Percentiles rank a stretch among this genome's conserved stretches.
Evolutionary conservation across 1,139 yeast species (phyloP).

Genomic region (Diutina siamensis): DNA sequence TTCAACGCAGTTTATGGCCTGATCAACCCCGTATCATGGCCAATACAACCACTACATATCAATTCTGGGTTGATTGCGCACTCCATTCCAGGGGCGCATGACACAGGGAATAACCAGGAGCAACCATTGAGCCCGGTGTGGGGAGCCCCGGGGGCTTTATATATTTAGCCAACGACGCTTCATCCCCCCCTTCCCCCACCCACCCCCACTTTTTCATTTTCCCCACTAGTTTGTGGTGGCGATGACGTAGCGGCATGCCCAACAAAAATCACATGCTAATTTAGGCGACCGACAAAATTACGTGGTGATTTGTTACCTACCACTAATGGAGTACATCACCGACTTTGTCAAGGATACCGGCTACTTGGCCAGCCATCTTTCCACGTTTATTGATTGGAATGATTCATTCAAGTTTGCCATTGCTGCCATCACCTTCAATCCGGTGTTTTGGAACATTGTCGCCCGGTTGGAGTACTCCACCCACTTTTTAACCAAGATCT

Average conservation of each 20-base stretch:
- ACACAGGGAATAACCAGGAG: too few species aligned
- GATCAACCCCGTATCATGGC: too few species aligned
- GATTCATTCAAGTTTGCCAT: conserved; percentile 27
- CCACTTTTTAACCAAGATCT: conserved; percentile 56
- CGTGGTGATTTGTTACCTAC: not conserved
- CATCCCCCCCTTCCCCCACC: not conserved
- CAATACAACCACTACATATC: too few species aligned
- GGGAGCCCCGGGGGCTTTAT: too few species aligned
- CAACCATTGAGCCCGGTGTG: too few species aligned
- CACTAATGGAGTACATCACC: not conserved
- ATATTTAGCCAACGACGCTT: too few species aligned
- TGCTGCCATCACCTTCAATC: conserved; percentile 73
- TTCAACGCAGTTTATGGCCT: too few species aligned
- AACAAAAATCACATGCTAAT: conserved; percentile 2
- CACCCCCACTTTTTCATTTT: not conserved
- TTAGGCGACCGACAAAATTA: too few species aligned
- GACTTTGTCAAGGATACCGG: conserved; percentile 2
- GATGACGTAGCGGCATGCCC: not conserved
- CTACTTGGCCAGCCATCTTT: conserved; percentile 14
- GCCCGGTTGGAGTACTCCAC: conserved; percentile 80
- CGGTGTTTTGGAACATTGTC: conserved; percentile 87
- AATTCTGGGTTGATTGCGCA: too few species aligned
- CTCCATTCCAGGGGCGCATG: too few species aligned
- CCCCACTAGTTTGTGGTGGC: too few species aligned
- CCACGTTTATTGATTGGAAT: conserved; percentile 15